Base-by-base conservation (phyloP, 208 protist species). In the Crithidia sp. region DNA sequence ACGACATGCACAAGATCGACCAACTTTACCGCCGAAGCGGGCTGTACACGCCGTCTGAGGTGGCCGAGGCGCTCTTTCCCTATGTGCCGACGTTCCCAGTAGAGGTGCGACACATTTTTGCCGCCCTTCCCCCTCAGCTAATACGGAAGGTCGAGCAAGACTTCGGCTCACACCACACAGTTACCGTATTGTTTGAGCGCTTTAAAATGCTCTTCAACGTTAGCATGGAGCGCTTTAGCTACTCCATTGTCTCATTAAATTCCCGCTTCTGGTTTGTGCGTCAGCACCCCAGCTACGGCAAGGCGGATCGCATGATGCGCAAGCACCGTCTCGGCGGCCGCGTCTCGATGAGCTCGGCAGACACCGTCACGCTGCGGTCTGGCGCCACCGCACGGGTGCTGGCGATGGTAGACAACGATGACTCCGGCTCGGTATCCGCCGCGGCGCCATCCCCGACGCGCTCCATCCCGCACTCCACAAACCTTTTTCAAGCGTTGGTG, bases 201-300 rank as follows among this genome's bases (percentile, higher is more conserved):
- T 96, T 95, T 61, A 90, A 90, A n/a, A 92, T 95, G 84, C 74
- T 96, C 0, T 96, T 96, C 63, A 79, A 85, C 36, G 52, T 88
- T 12, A 72, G 69, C 28, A 52, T 54, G 6, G 54, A 50, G 12
- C 77, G 79, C n/a, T 88, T 76, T 77, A 76, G 81, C 13, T 82
- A 77, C 13, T 45, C 88, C 8, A 56, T 73, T 14, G 81, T 96
- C 45, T 88, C 86, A 58, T 74, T 96, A n/a, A 95, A 96, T 70
- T 70, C 83, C 2, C 74, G 84, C 44, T 85, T 92, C 60, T 82
- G 76, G 70, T 96, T 96, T 83, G 85, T 96, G 39, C 82, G 82
- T 28, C 74, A 79, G 28, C 90, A 96, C 66, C 92, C 90, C 0
- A 76, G 78, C 19, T 96, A 82, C 66, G 77, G 82, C 16, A 76